Conservation (phyloP, 345 rosid genomes). For the Durio zibethinus region DNA sequence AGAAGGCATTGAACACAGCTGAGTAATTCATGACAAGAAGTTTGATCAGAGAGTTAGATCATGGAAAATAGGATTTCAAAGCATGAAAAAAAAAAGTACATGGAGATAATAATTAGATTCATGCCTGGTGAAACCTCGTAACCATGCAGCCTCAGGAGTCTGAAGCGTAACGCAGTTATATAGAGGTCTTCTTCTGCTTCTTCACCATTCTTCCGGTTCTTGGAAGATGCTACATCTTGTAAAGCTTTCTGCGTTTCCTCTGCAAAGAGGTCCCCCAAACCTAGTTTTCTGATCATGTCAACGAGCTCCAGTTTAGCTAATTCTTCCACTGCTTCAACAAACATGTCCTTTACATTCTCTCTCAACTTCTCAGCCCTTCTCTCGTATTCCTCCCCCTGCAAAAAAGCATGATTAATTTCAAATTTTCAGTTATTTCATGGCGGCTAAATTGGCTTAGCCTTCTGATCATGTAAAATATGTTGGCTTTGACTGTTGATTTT, state of each 20-base stretch:
- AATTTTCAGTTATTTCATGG: neutral
- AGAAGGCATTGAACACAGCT: conserved; percentile 35
- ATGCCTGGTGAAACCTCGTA: conserved; percentile 43
- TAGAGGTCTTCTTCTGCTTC: conserved; percentile 32
- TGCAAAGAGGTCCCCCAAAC: conserved; percentile 30
- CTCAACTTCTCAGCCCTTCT: conserved; percentile 17
- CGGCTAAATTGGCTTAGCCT: no score
- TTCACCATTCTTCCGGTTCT: neutral
- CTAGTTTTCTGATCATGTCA: conserved; percentile 36
- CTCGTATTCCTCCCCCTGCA: conserved; percentile 28
- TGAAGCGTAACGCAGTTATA: conserved; percentile 35
- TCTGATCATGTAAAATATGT: no score
- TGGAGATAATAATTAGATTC: neutral
- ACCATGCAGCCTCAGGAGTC: conserved; percentile 43
- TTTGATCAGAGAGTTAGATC: neutral
- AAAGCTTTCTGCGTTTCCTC: conserved; percentile 33
- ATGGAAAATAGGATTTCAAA: neutral
- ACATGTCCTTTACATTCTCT: conserved; percentile 22
- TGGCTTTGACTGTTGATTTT: neutral
- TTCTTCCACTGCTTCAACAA: conserved; percentile 23
- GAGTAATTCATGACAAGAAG: neutral
- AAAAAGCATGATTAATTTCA: neutral
- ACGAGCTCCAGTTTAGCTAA: conserved; percentile 35
- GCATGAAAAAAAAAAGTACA: neutral
- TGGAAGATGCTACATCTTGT: conserved; percentile 7